Percentiles rank a stretch among this genome's conserved stretches.
Conservation (phyloP, 306 rosid species). For the Casuarina equisetifolia region DNA sequence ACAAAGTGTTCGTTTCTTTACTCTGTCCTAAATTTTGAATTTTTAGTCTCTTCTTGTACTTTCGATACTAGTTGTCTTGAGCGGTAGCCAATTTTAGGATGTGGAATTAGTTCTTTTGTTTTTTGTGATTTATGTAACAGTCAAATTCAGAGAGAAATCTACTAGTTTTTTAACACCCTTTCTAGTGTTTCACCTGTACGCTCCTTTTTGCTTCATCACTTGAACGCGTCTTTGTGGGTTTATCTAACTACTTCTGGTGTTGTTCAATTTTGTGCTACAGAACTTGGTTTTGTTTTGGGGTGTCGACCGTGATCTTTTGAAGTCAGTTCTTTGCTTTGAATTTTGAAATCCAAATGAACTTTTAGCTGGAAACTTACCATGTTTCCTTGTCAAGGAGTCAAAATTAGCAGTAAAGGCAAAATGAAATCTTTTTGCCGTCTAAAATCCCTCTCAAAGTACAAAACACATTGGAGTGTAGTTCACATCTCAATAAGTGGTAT, state of each 20-base stretch:
- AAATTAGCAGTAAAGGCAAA: too few species aligned
- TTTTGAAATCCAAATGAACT: not conserved
- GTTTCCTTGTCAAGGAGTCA: too few species aligned
- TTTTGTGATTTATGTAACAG: not conserved
- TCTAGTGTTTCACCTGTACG: too few species aligned
- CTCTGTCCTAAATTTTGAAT: constrained; percentile 21
- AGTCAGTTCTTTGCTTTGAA: not conserved
- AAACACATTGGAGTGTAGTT: too few species aligned
- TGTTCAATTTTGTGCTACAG: not conserved
- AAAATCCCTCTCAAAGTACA: too few species aligned
- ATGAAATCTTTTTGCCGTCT: too few species aligned
- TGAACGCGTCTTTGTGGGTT: not conserved
- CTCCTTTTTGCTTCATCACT: not conserved
- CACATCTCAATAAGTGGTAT: too few species aligned
- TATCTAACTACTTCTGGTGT: not conserved
- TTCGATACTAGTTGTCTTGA: constrained; percentile 7
- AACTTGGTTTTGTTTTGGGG: not conserved
- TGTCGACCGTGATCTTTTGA: not conserved
- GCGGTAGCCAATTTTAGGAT: not conserved
- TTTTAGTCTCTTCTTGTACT: constrained; percentile 19
- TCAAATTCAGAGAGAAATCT: not conserved
- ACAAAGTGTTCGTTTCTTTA: constrained; percentile 14
- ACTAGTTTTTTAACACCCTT: not conserved
- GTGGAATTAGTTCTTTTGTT: not conserved
- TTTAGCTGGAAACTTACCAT: too few species aligned